Conservation (phyloP, 495 filamentous ascomycete genomes). For the Penicillium cataractarum region DNA sequence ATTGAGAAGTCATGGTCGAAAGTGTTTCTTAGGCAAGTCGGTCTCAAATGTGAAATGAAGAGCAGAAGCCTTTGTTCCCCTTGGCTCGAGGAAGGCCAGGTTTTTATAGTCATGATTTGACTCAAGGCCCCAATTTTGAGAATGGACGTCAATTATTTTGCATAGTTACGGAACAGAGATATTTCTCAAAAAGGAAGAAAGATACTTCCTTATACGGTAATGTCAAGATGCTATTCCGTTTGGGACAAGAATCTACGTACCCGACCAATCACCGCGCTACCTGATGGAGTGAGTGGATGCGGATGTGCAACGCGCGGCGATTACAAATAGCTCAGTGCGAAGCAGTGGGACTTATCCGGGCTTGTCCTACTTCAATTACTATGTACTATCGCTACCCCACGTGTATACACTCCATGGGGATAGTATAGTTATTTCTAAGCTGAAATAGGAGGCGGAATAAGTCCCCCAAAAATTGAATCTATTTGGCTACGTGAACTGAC, state of each 20-base stretch:
- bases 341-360: neutral
- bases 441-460: too few relatives aligned
- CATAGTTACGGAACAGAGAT: conserved; percentile 17
- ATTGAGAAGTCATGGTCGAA: conserved; percentile 13
- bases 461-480: too few relatives aligned
- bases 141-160: neutral
- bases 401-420: too few relatives aligned
- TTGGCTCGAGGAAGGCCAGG: neutral
- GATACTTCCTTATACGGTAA: conserved; percentile 19
- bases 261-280: neutral
- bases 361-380: neutral
- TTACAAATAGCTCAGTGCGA: conserved; percentile 7
- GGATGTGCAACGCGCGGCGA: neutral
- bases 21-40: neutral
- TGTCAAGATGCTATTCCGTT: neutral
- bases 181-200: conserved; percentile 21
- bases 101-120: conserved; percentile 5
- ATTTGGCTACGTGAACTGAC: too few relatives aligned
- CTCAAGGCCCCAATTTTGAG: neutral
- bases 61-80: neutral
- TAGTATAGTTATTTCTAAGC: too few relatives aligned
- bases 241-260: neutral
- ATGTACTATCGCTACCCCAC: too few relatives aligned
- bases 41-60: neutral
- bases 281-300: neutral